Conservation (phyloP, 2,329 filamentous ascomycete species). For the Cladosporium sp. region DNA sequence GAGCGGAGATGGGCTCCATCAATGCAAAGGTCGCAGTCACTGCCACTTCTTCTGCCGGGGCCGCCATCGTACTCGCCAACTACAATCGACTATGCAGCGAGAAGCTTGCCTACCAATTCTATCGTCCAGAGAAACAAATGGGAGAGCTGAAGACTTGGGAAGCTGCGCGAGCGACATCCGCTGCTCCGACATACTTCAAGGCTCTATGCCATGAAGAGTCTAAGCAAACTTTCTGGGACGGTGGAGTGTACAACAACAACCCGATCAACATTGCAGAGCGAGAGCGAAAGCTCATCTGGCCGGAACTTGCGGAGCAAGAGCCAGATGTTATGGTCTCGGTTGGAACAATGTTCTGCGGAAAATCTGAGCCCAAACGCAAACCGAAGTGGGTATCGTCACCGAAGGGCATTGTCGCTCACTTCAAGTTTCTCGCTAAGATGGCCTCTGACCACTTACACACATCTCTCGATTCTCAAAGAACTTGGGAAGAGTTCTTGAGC, state of each 20-base stretch:
- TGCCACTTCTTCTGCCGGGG: constrained; percentile 31
- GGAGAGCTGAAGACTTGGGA: constrained; percentile 46
- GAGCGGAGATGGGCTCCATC: constrained; percentile 7
- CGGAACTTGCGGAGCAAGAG: constrained; percentile 28
- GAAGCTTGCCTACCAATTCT: constrained; percentile 30
- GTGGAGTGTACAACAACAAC: constrained; percentile 44
- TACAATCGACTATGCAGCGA: constrained; percentile 34
- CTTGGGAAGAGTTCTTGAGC: not conserved
- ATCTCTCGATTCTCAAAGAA: constrained; percentile 1
- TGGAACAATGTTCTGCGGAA: constrained; percentile 18
- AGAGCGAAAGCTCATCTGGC: constrained; percentile 34
- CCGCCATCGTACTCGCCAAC: constrained; percentile 37
- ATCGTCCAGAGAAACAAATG: constrained; percentile 29
- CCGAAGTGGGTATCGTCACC: not conserved
- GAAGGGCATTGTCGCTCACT: constrained; percentile 3
- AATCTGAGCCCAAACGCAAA: not conserved
- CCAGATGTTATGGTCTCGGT: constrained; percentile 29
- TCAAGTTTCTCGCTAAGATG: constrained; percentile 5
- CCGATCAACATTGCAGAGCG: constrained; percentile 40
- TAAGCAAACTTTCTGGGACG: constrained; percentile 42
- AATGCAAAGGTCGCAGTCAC: constrained; percentile 39
- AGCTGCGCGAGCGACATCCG: constrained; percentile 46
- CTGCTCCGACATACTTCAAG: constrained; percentile 48
- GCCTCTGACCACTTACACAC: constrained; percentile 3
- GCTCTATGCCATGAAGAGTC: constrained; percentile 43